These are phyloP conservation scores for Leishmania arabica DNA, from an alignment of 208 protist species.

Conservation along the genomic window DNA sequence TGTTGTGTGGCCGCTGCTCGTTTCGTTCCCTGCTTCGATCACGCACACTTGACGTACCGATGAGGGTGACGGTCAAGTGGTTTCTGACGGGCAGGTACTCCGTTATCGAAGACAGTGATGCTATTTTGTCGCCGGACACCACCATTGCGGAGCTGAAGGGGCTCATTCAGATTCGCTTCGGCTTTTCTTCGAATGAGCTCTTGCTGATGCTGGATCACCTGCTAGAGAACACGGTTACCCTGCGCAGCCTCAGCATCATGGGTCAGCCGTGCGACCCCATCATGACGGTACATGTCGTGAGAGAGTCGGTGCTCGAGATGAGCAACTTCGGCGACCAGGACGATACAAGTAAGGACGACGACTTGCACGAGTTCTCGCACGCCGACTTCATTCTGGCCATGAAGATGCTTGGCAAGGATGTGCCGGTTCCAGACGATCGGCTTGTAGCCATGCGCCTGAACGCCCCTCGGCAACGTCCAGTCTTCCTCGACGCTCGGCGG, in stretches of 20 bases:
- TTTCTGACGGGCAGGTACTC: conserved; percentile 70
- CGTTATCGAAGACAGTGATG: conserved; percentile 60
- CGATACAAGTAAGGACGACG: conserved; percentile 61
- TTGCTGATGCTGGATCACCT: conserved; percentile 58
- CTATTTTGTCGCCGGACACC: conserved; percentile 59
- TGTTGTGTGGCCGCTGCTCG: too few species aligned
- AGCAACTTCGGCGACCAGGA: conserved; percentile 53
- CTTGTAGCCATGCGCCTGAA: conserved; percentile 58
- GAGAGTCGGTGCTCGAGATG: conserved; percentile 50
- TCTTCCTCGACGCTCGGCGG: conserved; percentile 50
- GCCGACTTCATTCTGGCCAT: conserved; percentile 78
- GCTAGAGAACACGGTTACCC: conserved; percentile 50
- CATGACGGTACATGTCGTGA: conserved; percentile 63
- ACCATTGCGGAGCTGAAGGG: conserved; percentile 86
- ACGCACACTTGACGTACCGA: conserved; percentile 10
- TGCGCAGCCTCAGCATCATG: conserved; percentile 50
- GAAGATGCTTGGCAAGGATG: conserved; percentile 75
- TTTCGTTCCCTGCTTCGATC: background rate
- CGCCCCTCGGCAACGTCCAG: conserved; percentile 63
- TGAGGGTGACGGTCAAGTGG: conserved; percentile 73
- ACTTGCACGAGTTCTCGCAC: conserved; percentile 79
- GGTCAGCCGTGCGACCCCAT: conserved; percentile 45
- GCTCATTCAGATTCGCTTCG: conserved; percentile 82
- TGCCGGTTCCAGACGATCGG: conserved; percentile 68
- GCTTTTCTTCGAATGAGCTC: conserved; percentile 65